These are phyloP conservation scores for Aspergillus niger DNA, from an alignment of 2,329 filamentous ascomycete species.

Conservation along the genomic window DNA sequence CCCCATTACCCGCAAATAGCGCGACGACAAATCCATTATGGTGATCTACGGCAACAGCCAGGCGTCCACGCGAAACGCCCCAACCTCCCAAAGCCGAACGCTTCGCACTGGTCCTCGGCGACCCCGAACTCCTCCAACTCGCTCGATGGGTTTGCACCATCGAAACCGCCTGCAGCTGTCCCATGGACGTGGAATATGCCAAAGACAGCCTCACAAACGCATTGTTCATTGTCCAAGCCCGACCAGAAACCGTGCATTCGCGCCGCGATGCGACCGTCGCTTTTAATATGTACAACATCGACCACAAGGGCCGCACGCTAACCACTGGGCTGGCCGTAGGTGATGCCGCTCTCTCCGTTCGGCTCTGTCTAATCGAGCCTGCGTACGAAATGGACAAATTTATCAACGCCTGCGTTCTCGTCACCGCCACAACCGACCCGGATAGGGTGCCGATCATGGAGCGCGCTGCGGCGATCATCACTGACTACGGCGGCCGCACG, in stretches of 20 bases:
- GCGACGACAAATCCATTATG: slow-evolving; percentile 39
- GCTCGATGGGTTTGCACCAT: slow-evolving; percentile 40
- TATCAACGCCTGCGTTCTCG: slow-evolving; percentile 37
- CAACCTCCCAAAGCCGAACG: slow-evolving; percentile 40
- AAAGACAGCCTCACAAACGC: slow-evolving; percentile 31
- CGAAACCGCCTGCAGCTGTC: slow-evolving; percentile 39
- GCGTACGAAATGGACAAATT: slow-evolving; percentile 37
- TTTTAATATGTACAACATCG: slow-evolving; percentile 39
- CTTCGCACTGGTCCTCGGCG: slow-evolving; percentile 34
- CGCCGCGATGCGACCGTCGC: slow-evolving; percentile 27
- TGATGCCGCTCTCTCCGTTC: slow-evolving; percentile 36
- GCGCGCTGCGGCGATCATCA: slow-evolving; percentile 40
- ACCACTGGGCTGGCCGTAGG: slow-evolving; percentile 37
- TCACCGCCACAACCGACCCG: slow-evolving; percentile 40
- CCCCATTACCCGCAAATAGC: slow-evolving; percentile 40
- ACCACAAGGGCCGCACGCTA: slow-evolving; percentile 31
- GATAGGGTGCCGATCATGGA: slow-evolving; percentile 47
- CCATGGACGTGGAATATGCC: slow-evolving; percentile 47
- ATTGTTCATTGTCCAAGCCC: slow-evolving; percentile 42
- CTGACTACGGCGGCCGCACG: slow-evolving; percentile 34
- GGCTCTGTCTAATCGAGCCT: slow-evolving; percentile 36
- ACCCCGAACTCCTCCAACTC: slow-evolving; percentile 40
- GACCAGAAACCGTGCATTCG: slow-evolving; percentile 43
- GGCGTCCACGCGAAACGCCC: slow-evolving; percentile 29
- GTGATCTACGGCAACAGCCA: slow-evolving; percentile 36